Percentiles rank a stretch among this genome's conserved stretches.
Conservation (phyloP, 2,329 filamentous ascomycete genomes). For the Fusarium sororula region DNA sequence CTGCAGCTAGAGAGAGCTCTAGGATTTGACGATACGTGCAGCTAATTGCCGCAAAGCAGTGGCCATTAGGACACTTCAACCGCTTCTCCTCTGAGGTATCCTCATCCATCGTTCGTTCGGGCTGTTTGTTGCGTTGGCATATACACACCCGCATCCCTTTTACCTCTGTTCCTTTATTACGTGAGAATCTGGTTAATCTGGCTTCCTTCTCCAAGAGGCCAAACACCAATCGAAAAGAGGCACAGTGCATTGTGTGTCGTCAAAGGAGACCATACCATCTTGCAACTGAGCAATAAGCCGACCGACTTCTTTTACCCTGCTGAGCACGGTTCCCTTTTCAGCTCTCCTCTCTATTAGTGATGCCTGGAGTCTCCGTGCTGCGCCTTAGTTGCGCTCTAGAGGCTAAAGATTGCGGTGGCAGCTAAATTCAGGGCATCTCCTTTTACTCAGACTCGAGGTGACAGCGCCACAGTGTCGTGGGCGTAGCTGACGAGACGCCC, state of each 20-base stretch:
- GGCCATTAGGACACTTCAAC: neutral
- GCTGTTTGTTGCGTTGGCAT: neutral
- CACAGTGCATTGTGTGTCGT: conserved; percentile 16
- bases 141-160: conserved; percentile 25
- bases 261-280: conserved; percentile 11
- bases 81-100: conserved; percentile 6
- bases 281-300: neutral
- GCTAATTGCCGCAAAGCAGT: conserved; percentile 16
- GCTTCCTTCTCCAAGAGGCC: neutral
- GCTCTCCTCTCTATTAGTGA: conserved; percentile 1
- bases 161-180: conserved; percentile 16
- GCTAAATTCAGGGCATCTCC: conserved; percentile 31
- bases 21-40: conserved; percentile 18
- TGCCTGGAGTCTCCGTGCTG: conserved; percentile 3
- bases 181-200: conserved; percentile 32
- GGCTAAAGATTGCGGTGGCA: conserved; percentile 40
- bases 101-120: neutral
- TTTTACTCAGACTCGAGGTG: conserved; percentile 15
- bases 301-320: neutral
- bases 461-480: conserved; percentile 26
- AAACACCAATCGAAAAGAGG: conserved; percentile 2
- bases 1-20: neutral
- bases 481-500: conserved; percentile 34
- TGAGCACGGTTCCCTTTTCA: conserved; percentile 14
- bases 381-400: conserved; percentile 25